Percentiles rank a stretch among this genome's conserved stretches.
These are phyloP conservation scores for Amniculicola lignicola DNA, from an alignment of 495 filamentous ascomycete species.

Conservation along the genomic window DNA sequence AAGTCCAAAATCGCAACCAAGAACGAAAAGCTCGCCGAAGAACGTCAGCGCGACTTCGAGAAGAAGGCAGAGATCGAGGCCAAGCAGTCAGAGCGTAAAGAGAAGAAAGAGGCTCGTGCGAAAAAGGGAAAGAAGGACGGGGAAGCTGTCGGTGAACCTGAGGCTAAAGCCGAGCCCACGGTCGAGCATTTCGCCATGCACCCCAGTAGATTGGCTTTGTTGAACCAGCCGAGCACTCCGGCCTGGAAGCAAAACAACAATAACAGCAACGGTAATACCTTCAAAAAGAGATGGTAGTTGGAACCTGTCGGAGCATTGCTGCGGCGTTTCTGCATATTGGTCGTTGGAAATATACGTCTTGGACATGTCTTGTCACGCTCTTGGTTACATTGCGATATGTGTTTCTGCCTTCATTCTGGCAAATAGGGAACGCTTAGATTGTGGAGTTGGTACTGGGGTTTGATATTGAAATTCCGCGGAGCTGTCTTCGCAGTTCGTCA, in stretches of 20 bases:
- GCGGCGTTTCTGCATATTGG: too few relatives aligned
- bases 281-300: too few relatives aligned
- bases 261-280: too few relatives aligned
- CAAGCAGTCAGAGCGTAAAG: slow-evolving; percentile 28
- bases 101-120: slow-evolving; percentile 14
- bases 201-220: slow-evolving; percentile 37
- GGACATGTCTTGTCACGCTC: too few relatives aligned
- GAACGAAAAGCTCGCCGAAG: slow-evolving; percentile 70
- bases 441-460: too few relatives aligned
- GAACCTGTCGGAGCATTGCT: too few relatives aligned
- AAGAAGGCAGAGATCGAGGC: slow-evolving; percentile 33
- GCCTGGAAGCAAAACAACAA: neutral
- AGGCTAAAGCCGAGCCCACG: slow-evolving; percentile 2
- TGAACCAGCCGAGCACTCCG: neutral
- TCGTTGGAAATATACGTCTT: too few relatives aligned
- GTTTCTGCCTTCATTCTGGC: too few relatives aligned
- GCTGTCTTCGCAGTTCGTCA: too few relatives aligned
- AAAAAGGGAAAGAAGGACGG: slow-evolving; percentile 26
- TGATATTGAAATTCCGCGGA: too few relatives aligned
- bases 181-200: slow-evolving; percentile 35
- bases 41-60: slow-evolving; percentile 34
- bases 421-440: too few relatives aligned
- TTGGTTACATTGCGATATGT: too few relatives aligned
- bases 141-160: slow-evolving; percentile 8
- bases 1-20: slow-evolving; percentile 75